These are phyloP conservation scores for Entelexis sorbosivorans DNA, from an alignment of 1,139 yeast species.

Conservation along the genomic window DNA sequence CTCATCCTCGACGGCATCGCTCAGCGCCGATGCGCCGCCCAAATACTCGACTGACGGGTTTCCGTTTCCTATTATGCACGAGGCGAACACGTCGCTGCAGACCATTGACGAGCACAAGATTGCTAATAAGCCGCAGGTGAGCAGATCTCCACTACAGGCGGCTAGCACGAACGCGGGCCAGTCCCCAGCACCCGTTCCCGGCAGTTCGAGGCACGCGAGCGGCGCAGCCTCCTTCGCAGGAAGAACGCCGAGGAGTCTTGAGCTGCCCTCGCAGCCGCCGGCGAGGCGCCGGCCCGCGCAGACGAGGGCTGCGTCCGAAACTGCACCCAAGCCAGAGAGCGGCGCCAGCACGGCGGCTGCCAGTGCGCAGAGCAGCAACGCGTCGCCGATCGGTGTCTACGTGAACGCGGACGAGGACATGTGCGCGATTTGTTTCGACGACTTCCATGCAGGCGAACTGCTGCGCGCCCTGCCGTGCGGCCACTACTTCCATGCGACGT, in stretches of 20 bases:
- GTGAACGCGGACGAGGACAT: constrained; percentile 10
- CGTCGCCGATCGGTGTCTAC: constrained; percentile 2
- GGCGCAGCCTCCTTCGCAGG: not conserved
- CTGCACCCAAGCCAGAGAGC: not conserved
- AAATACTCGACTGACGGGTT: constrained; percentile 3
- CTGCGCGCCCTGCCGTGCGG: constrained; percentile 64
- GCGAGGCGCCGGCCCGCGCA: not conserved
- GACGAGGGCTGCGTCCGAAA: not conserved
- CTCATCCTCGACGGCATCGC: not conserved
- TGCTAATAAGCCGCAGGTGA: not conserved
- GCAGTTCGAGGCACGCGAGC: not conserved
- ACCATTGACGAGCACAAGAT: not conserved
- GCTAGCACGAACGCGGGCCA: not conserved
- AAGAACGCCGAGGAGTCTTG: not conserved
- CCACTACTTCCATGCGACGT: constrained; percentile 68
- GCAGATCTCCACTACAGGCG: not conserved
- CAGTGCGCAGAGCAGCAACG: not conserved
- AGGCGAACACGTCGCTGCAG: not conserved
- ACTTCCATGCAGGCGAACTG: constrained; percentile 45
- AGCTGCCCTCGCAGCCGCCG: constrained; percentile 4
- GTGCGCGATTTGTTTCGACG: constrained; percentile 76
- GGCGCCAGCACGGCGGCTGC: not conserved
- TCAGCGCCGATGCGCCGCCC: not conserved
- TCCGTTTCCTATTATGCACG: constrained; percentile 4
- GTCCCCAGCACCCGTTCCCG: not conserved